Conservation (phyloP, 2,329 filamentous ascomycete species). For the Xylariomycetidae sp. region DNA sequence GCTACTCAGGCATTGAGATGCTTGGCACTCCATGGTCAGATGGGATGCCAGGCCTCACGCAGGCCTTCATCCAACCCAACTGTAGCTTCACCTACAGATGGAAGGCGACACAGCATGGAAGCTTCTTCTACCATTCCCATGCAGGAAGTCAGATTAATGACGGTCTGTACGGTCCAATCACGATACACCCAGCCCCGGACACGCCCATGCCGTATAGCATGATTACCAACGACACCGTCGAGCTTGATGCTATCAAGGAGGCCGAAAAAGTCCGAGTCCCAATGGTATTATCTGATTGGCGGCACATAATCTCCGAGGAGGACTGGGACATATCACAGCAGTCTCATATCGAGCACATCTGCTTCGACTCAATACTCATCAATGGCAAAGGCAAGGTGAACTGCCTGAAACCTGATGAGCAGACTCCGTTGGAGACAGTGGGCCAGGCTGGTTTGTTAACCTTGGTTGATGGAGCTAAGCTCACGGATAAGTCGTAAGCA, state of each 20-base stretch:
- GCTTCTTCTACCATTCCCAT: constrained; percentile 58
- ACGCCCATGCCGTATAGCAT: constrained; percentile 41
- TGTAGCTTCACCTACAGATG: constrained; percentile 46
- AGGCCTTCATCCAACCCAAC: constrained; percentile 44
- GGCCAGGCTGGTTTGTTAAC: constrained; percentile 26
- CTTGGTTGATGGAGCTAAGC: constrained; percentile 20
- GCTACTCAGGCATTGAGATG: constrained; percentile 39
- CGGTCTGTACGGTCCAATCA: constrained; percentile 41
- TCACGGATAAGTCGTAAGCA: constrained; percentile 37
- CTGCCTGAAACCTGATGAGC: constrained; percentile 40
- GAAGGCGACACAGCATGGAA: constrained; percentile 50
- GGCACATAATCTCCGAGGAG: constrained; percentile 44
- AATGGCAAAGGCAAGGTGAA: constrained; percentile 55
- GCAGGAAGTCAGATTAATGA: constrained; percentile 50
- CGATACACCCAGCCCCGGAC: constrained; percentile 32
- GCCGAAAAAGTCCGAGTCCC: constrained; percentile 43
- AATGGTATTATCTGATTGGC: constrained; percentile 51
- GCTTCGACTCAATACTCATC: constrained; percentile 55
- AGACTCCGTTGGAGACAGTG: constrained; percentile 31
- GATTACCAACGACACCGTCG: constrained; percentile 35
- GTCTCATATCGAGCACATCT: constrained; percentile 43
- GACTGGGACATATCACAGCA: constrained; percentile 37
- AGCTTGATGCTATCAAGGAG: constrained; percentile 37
- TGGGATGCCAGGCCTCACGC: constrained; percentile 51
- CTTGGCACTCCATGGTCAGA: constrained; percentile 52